Conservation (phyloP, 2,329 filamentous ascomycete species). For the Ascosphaera acerosa region DNA sequence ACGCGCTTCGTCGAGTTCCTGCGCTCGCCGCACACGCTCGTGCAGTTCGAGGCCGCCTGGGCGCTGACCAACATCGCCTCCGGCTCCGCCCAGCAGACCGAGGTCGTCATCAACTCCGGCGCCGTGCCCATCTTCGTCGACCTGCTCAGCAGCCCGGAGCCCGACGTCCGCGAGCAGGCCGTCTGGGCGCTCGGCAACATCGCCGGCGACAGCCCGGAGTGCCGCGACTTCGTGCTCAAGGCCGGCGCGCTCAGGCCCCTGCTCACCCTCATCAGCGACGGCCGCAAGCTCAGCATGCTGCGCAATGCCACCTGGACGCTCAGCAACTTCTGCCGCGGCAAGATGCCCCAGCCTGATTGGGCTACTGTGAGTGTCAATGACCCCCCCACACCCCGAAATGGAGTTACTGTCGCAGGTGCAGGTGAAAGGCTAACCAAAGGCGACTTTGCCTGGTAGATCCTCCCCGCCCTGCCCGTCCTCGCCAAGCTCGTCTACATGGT, state of each 20-base stretch:
- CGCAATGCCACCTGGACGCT: slow-evolving; percentile 96
- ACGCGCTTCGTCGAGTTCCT: slow-evolving; percentile 96
- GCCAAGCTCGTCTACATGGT: slow-evolving; percentile 96
- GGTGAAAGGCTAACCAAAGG: background rate
- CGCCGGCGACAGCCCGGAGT: slow-evolving; percentile 90
- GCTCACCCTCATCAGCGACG: slow-evolving; percentile 73
- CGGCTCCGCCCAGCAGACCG: slow-evolving; percentile 86
- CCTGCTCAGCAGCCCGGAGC: slow-evolving; percentile 80
- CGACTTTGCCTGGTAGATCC: slow-evolving; percentile 36
- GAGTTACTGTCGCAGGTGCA: background rate
- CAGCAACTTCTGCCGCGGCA: slow-evolving; percentile 99
- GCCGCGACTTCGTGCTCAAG: slow-evolving; percentile 85
- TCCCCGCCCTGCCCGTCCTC: slow-evolving; percentile 79
- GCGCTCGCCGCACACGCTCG: slow-evolving; percentile 85
- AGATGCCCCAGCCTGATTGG: slow-evolving; percentile 98
- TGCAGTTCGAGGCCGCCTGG: slow-evolving; percentile 98
- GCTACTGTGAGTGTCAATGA: slow-evolving; percentile 47
- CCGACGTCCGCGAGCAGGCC: slow-evolving; percentile 91
- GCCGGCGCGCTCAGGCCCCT: slow-evolving; percentile 80
- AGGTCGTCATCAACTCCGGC: slow-evolving; percentile 95
- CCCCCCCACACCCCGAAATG: background rate
- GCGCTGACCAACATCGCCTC: slow-evolving; percentile 98
- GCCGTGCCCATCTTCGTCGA: slow-evolving; percentile 98
- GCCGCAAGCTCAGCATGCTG: slow-evolving; percentile 97
- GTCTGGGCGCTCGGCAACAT: slow-evolving; percentile 98